These are phyloP conservation scores for Penicillium concentricum DNA, from an alignment of 2,329 filamentous ascomycete genomes.

Conservation along the genomic window DNA sequence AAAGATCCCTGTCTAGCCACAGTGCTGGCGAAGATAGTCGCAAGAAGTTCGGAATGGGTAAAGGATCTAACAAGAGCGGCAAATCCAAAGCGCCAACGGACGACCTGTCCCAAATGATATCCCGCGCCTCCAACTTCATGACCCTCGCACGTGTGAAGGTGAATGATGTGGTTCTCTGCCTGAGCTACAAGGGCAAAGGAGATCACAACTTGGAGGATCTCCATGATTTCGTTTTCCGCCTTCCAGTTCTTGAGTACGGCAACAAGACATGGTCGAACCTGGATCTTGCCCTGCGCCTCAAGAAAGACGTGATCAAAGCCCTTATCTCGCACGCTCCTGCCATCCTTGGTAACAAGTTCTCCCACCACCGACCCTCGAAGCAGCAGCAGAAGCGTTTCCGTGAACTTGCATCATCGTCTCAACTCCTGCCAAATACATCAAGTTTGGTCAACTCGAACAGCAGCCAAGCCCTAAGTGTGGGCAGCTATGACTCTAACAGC, in stretches of 20 bases:
- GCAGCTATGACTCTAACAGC: conserved; percentile 40
- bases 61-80: conserved; percentile 47
- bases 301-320: conserved; percentile 91
- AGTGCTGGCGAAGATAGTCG: conserved; percentile 36
- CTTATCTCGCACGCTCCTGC: conserved; percentile 93
- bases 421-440: conserved; percentile 55
- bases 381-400: conserved; percentile 76
- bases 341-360: conserved; percentile 97
- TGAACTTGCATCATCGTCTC: conserved; percentile 77
- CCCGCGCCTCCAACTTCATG: conserved; percentile 93
- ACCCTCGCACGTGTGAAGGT: conserved; percentile 94
- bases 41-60: conserved; percentile 52
- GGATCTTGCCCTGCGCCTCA: conserved; percentile 85
- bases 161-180: conserved; percentile 88
- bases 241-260: conserved; percentile 90
- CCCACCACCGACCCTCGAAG: conserved; percentile 77
- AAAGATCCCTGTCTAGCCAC: conserved; percentile 38
- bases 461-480: conserved; percentile 34
- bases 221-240: conserved; percentile 93
- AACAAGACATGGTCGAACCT: conserved; percentile 99
- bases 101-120: conserved; percentile 95
- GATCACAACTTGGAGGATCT: conserved; percentile 96
- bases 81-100: conserved; percentile 70
- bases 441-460: conserved; percentile 26
- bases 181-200: conserved; percentile 94